Conservation (phyloP, 1,139 yeast species). For the Lodderomyces margitis region DNA sequence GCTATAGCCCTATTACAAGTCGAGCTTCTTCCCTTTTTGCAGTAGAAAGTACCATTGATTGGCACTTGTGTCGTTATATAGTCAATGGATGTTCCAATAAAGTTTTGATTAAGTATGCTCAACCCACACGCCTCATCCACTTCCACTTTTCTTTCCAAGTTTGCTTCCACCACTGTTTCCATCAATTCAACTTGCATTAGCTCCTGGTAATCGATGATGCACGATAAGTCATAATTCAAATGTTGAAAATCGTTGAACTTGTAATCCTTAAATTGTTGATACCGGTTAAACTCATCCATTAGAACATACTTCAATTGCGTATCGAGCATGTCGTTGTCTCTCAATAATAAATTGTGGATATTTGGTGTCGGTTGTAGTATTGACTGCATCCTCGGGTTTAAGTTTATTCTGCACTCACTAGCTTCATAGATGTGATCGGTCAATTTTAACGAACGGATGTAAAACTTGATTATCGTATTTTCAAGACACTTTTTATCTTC, state of each 20-base stretch:
- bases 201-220: conserved; percentile 30
- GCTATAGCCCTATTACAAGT: conserved; percentile 30
- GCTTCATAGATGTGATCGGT: conserved; percentile 26
- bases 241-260: conserved; percentile 25
- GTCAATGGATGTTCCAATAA: conserved; percentile 22
- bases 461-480: conserved; percentile 24
- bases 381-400: conserved; percentile 25
- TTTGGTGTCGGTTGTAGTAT: conserved; percentile 25
- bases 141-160: conserved; percentile 24
- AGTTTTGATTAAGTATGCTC: conserved; percentile 20
- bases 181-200: conserved; percentile 30
- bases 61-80: conserved; percentile 25
- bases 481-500: conserved; percentile 26
- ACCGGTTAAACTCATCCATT: conserved; percentile 17
- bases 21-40: conserved; percentile 26
- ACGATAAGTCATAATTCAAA: conserved; percentile 28
- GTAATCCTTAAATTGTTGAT: conserved; percentile 15
- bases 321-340: conserved; percentile 18
- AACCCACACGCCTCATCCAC: conserved; percentile 32
- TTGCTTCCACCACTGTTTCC: conserved; percentile 25
- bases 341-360: conserved; percentile 21
- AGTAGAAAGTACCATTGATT: conserved; percentile 31
- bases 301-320: conserved; percentile 21
- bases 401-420: conserved; percentile 34
- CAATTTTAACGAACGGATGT: conserved; percentile 19